Base-by-base conservation (phyloP, 2,329 filamentous ascomycete species). In the Aureobasidium sp. region DNA sequence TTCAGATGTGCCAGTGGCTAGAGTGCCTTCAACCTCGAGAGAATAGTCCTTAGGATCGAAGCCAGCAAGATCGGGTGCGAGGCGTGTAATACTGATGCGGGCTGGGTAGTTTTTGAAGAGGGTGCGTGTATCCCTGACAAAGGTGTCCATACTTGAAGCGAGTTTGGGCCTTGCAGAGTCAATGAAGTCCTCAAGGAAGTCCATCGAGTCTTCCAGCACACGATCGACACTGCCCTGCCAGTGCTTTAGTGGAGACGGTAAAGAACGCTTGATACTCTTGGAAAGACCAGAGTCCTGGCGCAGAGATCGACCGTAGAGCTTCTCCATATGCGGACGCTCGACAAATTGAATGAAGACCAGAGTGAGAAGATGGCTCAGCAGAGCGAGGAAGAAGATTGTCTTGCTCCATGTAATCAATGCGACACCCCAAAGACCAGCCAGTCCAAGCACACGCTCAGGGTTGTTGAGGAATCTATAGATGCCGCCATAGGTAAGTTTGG, bases 381-480 rank as follows among this genome's bases (percentile, higher is more conserved):
- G 78, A 1, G 94, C 93, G 67, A 97, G 82, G 71, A 92, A 84
- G 72, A 96, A 95, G 66, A 99, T 88, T 5, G 89, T 81, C 59
- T 86, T 84, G 73, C 90, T 97, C 82, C 90, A 92, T 0, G 93
- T 96, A 70, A 99, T 96, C 53, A 97, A 83, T 7, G 92, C 93
- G 32, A 92, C 87, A 59, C 94, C 94, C 93, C 93, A 99, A 7
- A 97, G 82, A n/a, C 92, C 94, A 20, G 93, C 93, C 5, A 95
- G 87, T 32, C 94, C 94, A 66, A 99, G 87, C 43, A 97, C 87
- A 62, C 93, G 88, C 75, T 99, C 94, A 0, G 94, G 94, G 71
- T 97, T 99, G 78, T 99, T 99, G 67, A 99, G 81, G 77, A 96
- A 99, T 52, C 94, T 91, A 75, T 99, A 99, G 70, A 99, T 99